These are phyloP conservation scores for Fusarium sp. DNA, from an alignment of 2,329 filamentous ascomycete species.

Conservation along the genomic window DNA sequence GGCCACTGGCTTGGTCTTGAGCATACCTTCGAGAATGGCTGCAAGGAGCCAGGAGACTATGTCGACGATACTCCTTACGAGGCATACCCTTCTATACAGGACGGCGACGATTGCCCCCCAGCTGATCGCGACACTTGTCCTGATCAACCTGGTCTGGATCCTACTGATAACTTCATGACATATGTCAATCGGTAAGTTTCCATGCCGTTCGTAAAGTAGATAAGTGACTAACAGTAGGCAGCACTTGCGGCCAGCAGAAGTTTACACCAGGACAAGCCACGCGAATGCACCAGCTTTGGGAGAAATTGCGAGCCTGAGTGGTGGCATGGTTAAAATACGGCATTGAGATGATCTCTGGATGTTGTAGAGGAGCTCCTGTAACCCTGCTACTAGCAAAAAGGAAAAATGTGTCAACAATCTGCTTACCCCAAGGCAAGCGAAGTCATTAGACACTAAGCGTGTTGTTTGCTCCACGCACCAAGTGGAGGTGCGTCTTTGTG, in stretches of 20 bases:
- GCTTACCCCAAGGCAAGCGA: no score
- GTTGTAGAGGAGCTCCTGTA: neutral
- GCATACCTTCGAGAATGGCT: conserved; percentile 34
- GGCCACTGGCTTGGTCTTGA: conserved; percentile 35
- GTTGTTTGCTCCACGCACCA: no score
- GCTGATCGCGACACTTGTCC: conserved; percentile 17
- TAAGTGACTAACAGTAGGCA: neutral
- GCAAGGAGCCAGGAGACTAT: conserved; percentile 25
- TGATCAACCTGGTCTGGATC: conserved; percentile 27
- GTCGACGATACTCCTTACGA: conserved; percentile 33
- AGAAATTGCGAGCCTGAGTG: neutral
- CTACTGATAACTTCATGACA: conserved; percentile 28
- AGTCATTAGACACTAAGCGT: no score
- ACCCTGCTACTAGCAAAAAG: neutral
- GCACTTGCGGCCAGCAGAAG: conserved; percentile 11
- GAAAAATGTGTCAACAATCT: neutral
- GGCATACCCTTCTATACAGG: neutral
- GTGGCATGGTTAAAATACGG: neutral
- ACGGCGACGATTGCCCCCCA: neutral
- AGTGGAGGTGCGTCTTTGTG: neutral
- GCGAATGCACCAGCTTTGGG: conserved; percentile 37
- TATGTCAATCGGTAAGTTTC: conserved; percentile 20
- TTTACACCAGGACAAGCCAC: conserved; percentile 29
- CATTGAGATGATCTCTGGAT: no score
- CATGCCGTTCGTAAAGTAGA: rapidly evolving